phyloP scores from a whole-genome alignment of 2,329 filamentous ascomycete genomes.

The Leptographium lundbergii region DNA sequence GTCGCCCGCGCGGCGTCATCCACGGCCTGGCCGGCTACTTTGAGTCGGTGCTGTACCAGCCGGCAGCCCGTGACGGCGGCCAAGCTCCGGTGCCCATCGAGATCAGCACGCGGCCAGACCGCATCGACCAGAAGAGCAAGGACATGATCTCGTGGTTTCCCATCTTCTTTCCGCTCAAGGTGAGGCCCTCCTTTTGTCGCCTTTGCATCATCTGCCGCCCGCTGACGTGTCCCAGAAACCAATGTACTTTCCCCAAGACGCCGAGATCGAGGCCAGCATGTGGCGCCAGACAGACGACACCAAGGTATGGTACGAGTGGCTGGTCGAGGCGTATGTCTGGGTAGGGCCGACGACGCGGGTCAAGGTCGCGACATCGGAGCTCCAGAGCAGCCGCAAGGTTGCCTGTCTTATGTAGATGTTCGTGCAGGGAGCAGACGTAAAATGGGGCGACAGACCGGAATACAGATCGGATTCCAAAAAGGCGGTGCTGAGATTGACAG shows the following conservation, averaged over 20 bases:
- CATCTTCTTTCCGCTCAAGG: conserved; percentile 94
- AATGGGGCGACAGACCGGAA: neutral
- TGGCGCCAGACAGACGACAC: conserved; percentile 92
- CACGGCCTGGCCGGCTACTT: conserved; percentile 94
- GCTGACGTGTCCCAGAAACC: conserved; percentile 49
- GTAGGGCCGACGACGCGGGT: conserved; percentile 46
- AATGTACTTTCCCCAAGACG: conserved; percentile 70
- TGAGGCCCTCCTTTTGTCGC: conserved; percentile 26
- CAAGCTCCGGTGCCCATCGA: conserved; percentile 51
- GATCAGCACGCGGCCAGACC: conserved; percentile 83
- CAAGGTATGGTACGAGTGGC: conserved; percentile 98
- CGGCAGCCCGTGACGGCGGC: conserved; percentile 20
- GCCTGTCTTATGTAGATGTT: conserved; percentile 52
- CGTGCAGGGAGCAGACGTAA: neutral
- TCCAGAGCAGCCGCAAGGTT: conserved; percentile 57
- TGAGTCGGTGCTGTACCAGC: conserved; percentile 81
- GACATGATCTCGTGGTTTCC: conserved; percentile 99
- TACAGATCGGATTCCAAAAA: neutral
- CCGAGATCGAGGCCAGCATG: conserved; percentile 83
- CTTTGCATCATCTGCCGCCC: neutral
- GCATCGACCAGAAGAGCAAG: conserved; percentile 82
- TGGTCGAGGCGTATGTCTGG: conserved; percentile 72
- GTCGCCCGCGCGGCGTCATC: conserved; percentile 65
- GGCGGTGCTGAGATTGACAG: neutral
- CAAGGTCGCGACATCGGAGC: conserved; percentile 51